Conservation (phyloP, 2,329 filamentous ascomycete species). For the Ceratocystis ficicola region DNA sequence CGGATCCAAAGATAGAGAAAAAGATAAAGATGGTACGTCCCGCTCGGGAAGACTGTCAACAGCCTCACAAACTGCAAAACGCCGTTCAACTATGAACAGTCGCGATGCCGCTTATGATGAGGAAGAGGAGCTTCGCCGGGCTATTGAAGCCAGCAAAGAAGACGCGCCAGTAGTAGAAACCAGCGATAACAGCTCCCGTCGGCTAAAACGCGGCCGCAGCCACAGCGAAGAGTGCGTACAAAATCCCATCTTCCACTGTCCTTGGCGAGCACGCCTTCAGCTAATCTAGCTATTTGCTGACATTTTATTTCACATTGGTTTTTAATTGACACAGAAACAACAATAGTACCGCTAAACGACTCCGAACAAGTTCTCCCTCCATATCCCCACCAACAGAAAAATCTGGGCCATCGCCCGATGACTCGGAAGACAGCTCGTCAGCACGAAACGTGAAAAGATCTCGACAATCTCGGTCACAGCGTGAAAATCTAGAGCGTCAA, state of each 20-base stretch:
- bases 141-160: slow-evolving; percentile 90
- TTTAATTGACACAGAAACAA: slow-evolving; percentile 45
- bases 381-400: slow-evolving; percentile 43
- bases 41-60: slow-evolving; percentile 45
- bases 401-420: slow-evolving; percentile 41
- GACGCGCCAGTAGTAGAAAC: slow-evolving; percentile 46
- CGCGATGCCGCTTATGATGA: slow-evolving; percentile 91
- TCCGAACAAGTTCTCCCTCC: slow-evolving; percentile 68
- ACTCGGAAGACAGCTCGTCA: slow-evolving; percentile 58
- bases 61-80: slow-evolving; percentile 53
- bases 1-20: slow-evolving; percentile 37
- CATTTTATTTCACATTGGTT: slow-evolving; percentile 11
- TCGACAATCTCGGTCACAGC: slow-evolving; percentile 47
- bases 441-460: slow-evolving; percentile 46
- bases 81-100: slow-evolving; percentile 95
- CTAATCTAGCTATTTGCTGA: slow-evolving; percentile 4
- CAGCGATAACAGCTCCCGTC: slow-evolving; percentile 42
- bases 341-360: slow-evolving; percentile 57
- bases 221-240: slow-evolving; percentile 82
- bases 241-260: too few species aligned
- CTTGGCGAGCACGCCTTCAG: neutral
- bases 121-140: slow-evolving; percentile 74
- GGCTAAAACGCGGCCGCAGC: slow-evolving; percentile 73
- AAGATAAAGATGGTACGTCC: slow-evolving; percentile 45
- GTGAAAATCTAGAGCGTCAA: slow-evolving; percentile 54